Evolutionary conservation across 1,284 basidiomycete genomes (phyloP), one percentile per base, ranked within the genome.

Genomic region (Leccinum variabile): DNA sequence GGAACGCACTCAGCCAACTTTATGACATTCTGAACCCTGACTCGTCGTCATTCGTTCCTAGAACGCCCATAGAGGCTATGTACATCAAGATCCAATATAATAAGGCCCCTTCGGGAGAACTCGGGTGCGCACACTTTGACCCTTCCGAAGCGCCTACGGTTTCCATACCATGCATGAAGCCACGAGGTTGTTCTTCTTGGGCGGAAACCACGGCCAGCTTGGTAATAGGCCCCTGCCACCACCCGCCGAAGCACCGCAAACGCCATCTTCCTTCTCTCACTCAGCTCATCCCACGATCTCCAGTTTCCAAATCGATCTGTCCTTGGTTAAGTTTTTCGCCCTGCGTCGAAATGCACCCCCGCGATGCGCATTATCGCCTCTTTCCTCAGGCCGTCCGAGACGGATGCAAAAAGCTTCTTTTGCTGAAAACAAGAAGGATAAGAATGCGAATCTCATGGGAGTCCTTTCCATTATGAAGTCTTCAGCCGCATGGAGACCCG

Each of bases 291-390:
- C 25, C 10, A 49, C 44, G 18, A 49, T 22, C 50, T 52, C 25
- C 25, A 28, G 5, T 52, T 52, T 25, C 25, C 25, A 68, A 63
- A 63, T 69, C 56, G 57, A 67, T 63, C 49, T 28, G 37, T 7
- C 65, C 54, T 18, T 56, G 37, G 28, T 5, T 52, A 56, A 28
- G 10, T 59, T 73, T 70, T 66, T 33, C 44, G 63, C 66, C 56
- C 56, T 61, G 54, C 39, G 59, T 58, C 50, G 3, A 61, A 44
- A 35, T 54, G 35, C 30, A 37, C 18, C 33, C n/a, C 28, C 61
- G 33, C 67, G 73, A 72, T 78, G 71, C 56, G 74, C 72, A 52
- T 64, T 70, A 71, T 79, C 76, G 16, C 74, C 76, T 54, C 61
- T 44, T 52, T 30, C 50, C 50, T 16, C 37, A 30, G 30, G 28